Conservation (phyloP, 257 asterid genomes). For the Parsonsia alboflavescens region DNA sequence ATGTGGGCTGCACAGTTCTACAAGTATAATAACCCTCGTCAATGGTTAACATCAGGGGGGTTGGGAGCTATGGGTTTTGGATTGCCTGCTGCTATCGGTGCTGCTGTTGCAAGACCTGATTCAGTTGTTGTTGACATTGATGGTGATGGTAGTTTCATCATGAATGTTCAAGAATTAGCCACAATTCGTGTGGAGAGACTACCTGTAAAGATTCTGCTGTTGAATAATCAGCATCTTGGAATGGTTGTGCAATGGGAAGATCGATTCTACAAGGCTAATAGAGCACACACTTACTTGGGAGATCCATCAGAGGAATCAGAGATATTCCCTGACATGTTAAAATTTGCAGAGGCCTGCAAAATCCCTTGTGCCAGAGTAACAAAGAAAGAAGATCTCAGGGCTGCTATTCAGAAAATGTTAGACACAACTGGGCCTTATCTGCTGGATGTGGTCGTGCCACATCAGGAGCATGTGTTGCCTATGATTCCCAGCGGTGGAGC, state of each 20-base stretch:
- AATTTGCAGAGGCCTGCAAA: conserved; percentile 71
- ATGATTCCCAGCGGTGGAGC: conserved; percentile 83
- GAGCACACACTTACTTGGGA: conserved; percentile 78
- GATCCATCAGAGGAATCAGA: conserved; percentile 54
- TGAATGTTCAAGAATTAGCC: conserved; percentile 84
- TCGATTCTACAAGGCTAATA: conserved; percentile 69
- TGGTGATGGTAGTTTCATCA: conserved; percentile 86
- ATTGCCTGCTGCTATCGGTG: conserved; percentile 86
- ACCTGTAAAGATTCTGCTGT: conserved; percentile 66
- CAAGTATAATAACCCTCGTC: conserved; percentile 67
- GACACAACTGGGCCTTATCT: conserved; percentile 75
- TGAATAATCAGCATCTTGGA: conserved; percentile 78
- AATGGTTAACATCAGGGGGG: conserved; percentile 77
- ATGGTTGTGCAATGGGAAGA: conserved; percentile 96
- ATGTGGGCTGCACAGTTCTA: conserved; percentile 92
- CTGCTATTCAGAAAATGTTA: conserved; percentile 62
- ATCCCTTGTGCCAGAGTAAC: conserved; percentile 67
- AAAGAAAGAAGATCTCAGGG: conserved; percentile 40
- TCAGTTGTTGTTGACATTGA: conserved; percentile 68
- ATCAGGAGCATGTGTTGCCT: conserved; percentile 83
- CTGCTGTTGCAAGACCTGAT: conserved; percentile 75
- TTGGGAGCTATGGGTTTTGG: conserved; percentile 88
- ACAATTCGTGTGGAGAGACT: conserved; percentile 69
- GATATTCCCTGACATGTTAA: conserved; percentile 67
- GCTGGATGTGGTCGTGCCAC: conserved; percentile 74